Percentiles rank a stretch among this genome's conserved stretches.
phyloP scores from a whole-genome alignment of 768 basidiomycete genomes.

The Cystobasidium onofrii region DNA sequence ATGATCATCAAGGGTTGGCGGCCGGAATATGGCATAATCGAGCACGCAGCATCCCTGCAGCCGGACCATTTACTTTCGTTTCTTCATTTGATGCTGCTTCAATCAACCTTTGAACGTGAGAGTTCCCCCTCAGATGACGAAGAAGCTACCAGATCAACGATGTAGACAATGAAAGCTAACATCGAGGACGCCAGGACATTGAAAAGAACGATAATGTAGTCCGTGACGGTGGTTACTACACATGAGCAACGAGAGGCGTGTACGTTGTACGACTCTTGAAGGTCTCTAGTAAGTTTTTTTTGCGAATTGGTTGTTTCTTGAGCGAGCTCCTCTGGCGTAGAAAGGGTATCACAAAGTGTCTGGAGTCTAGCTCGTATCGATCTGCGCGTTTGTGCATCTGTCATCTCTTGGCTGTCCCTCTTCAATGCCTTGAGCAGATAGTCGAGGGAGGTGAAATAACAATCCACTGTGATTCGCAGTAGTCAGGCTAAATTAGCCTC shows the following conservation, averaged over 20 bases:
- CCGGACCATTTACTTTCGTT: too few relatives aligned
- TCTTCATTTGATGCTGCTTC: not conserved
- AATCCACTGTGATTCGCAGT: not conserved
- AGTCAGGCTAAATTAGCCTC: not conserved
- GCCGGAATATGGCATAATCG: too few relatives aligned
- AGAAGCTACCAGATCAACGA: not conserved
- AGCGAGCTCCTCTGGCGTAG: slow-evolving; percentile 6
- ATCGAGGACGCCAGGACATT: not conserved
- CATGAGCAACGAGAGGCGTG: not conserved
- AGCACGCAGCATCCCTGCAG: too few relatives aligned
- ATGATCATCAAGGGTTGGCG: too few relatives aligned
- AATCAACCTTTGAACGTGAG: not conserved
- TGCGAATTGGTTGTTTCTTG: not conserved
- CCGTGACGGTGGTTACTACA: not conserved
- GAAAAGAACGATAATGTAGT: not conserved
- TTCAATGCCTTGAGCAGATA: slow-evolving; percentile 21
- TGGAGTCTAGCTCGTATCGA: slow-evolving; percentile 8
- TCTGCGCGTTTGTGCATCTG: not conserved
- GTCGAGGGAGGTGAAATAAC: slow-evolving; percentile 21
- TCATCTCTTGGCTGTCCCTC: not conserved
- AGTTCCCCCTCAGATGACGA: not conserved
- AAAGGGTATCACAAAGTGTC: not conserved
- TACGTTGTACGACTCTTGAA: not conserved
- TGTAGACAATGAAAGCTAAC: not conserved
- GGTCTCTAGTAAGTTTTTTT: not conserved